Percentiles rank a stretch among this genome's conserved stretches.
Conservation (phyloP, 225 moss, liverwort and hornwort species). For the Lunularia cruciata region DNA sequence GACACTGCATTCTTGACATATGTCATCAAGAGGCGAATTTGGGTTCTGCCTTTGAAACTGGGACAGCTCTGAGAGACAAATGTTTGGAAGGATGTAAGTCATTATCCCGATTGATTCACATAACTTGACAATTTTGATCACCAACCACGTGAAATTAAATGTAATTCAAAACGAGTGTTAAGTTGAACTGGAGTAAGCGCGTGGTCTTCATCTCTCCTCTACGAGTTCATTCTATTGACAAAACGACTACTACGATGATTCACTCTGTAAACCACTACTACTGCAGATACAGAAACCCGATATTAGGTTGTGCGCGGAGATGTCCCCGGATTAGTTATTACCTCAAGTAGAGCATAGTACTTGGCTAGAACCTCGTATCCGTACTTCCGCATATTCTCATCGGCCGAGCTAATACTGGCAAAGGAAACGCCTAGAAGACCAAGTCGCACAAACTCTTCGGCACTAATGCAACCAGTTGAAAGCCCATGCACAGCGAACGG, state of each 20-base stretch:
- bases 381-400: conserved; percentile 75
- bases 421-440: conserved; percentile 84
- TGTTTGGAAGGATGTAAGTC: too few species aligned
- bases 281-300: too few species aligned
- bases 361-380: conserved; percentile 85
- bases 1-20: conserved; percentile 87
- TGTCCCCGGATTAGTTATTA: conserved; percentile 18
- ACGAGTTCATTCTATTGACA: too few species aligned
- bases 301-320: too few species aligned
- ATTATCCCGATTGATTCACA: too few species aligned
- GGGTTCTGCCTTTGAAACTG: conserved; percentile 77
- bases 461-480: conserved; percentile 64
- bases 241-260: too few species aligned
- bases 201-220: too few species aligned
- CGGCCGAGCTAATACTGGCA: conserved; percentile 73
- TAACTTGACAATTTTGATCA: too few species aligned
- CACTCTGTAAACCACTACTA: too few species aligned
- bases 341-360: conserved; percentile 68
- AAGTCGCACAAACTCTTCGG: conserved; percentile 80
- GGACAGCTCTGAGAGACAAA: conserved; percentile 64
- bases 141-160: too few species aligned
- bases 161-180: too few species aligned
- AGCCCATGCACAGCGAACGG: conserved; percentile 78
- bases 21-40: conserved; percentile 79
- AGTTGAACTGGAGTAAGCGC: too few species aligned